A percentile compares a stretch with the other conserved stretches of the same genome.
Conservation (phyloP, 2,329 filamentous ascomycete species). For the Trichoderma koningiopsis region DNA sequence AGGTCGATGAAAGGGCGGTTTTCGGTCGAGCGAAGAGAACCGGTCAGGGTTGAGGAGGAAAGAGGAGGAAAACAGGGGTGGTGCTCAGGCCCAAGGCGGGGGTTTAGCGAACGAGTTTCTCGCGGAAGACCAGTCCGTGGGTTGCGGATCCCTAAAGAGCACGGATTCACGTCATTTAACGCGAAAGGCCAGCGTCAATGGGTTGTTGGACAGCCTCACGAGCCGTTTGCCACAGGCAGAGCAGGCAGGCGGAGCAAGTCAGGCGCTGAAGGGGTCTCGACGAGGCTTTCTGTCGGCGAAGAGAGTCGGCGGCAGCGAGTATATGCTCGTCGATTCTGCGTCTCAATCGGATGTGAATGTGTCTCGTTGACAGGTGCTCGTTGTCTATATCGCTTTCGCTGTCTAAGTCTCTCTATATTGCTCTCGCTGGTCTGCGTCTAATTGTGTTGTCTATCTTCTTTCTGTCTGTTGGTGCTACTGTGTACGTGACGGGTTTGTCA, state of each 20-base stretch:
- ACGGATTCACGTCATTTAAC: constrained; percentile 26
- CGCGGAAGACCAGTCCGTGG: constrained; percentile 21
- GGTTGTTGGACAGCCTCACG: constrained; percentile 12
- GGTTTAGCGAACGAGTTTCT: constrained; percentile 25
- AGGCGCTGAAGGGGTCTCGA: constrained; percentile 4
- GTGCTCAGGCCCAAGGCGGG: constrained; percentile 11
- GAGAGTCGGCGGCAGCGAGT: neutral
- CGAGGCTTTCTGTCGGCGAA: constrained; percentile 13
- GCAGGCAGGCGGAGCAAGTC: neutral
- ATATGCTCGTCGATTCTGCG: neutral
- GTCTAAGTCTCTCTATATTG: constrained; percentile 9
- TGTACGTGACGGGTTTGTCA: constrained; percentile 1
- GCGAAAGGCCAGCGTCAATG: constrained; percentile 15
- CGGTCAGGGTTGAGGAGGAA: constrained; percentile 11
- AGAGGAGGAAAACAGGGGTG: constrained; percentile 10
- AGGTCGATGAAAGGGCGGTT: constrained; percentile 10
- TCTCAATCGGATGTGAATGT: neutral
- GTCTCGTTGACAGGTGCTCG: neutral
- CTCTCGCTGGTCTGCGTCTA: constrained; percentile 3
- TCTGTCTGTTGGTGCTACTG: neutral
- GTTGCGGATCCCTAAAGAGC: constrained; percentile 20
- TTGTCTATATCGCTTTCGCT: neutral
- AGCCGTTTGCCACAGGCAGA: neutral
- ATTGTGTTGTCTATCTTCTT: neutral
- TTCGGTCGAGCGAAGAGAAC: constrained; percentile 13